Evolutionary conservation across 371 early-diverging fungal genomes (phyloP), one percentile per base, ranked within the genome.

Genomic region (Gilbertella persicaria): DNA sequence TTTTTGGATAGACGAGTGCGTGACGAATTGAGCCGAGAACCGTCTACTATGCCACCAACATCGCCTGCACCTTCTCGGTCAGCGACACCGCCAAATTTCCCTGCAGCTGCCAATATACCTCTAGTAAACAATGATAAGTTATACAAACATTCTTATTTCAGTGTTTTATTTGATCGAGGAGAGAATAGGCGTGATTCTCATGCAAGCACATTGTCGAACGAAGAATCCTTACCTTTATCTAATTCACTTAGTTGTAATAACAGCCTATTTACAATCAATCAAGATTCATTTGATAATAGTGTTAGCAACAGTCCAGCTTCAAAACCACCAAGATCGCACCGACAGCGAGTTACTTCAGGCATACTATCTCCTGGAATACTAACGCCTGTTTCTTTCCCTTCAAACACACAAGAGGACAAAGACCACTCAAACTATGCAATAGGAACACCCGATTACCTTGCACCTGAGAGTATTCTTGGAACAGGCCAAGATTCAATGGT

Each of bases 371-470:
- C 61, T 13, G 63, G 63, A 28, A n/a, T 48, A 21, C 49, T 43
- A 4, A 58, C 58, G 8, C 58, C 53, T 28, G 49, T 33, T 33
- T 36, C 38, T 3, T 45, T 45, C 10, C 35, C 21, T 12, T 35
- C 20, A 21, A 46, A 29, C 26, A 1, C 1, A 24, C 3, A 42
- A 2, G 48, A 51, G 7, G 53, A 17, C 16, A n/a, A 4, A 2
- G 17, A 16, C 8, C 37, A 45, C 8, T 17, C 45, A 50, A 45
- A 66, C 50, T 45, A 54, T 14, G 77, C 77, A 42, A 92, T 93
- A 8, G 99, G 99, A 13, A 98, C 99, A n/a, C 99, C 99, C 0
- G 99, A 97, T 65, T 98, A 97, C 64, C 74, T 98, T 49, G 96
- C 97, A 4, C 97, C 97, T 0, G 99, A 98, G 66, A 89, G 89